Percentiles rank a stretch among this genome's conserved stretches.
These are phyloP conservation scores for Apiotrichum gamsii DNA, from an alignment of 1,284 basidiomycete genomes.

Conservation along the genomic window DNA sequence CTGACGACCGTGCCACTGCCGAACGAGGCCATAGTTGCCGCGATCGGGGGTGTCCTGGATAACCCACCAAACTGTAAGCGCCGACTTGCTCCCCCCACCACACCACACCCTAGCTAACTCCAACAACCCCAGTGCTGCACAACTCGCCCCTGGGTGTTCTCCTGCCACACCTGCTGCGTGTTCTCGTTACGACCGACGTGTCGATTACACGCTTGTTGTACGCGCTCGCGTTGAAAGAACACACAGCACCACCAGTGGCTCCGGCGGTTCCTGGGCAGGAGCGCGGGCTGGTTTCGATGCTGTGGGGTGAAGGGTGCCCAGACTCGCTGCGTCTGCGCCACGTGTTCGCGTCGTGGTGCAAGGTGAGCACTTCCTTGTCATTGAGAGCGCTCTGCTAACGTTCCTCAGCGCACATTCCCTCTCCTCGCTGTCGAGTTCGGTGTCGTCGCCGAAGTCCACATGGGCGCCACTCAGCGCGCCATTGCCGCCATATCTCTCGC, in stretches of 20 bases:
- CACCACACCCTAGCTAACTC: no score
- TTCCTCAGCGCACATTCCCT: constrained; percentile 1
- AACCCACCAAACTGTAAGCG: constrained; percentile 1
- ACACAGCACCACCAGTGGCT: neutral
- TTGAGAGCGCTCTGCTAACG: neutral
- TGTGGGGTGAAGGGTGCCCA: constrained; percentile 17
- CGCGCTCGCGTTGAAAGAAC: neutral
- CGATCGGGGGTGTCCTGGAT: neutral
- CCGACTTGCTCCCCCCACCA: neutral
- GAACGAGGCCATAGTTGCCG: neutral
- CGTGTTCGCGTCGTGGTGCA: constrained; percentile 20
- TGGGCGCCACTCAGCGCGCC: neutral
- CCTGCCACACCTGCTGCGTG: constrained; percentile 20
- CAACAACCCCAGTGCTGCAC: constrained; percentile 15
- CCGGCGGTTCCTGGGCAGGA: neutral
- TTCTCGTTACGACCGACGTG: constrained; percentile 7
- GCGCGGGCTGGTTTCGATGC: constrained; percentile 3
- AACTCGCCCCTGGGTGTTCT: constrained; percentile 18
- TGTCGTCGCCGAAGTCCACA: neutral
- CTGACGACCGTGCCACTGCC: constrained; percentile 13
- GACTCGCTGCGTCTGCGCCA: constrained; percentile 16
- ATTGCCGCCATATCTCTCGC: neutral
- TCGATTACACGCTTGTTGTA: neutral
- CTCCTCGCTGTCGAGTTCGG: neutral
- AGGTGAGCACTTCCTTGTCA: constrained; percentile 6